Base-by-base conservation (phyloP, 768 basidiomycete species). In the Leccinum disarticulatum region DNA sequence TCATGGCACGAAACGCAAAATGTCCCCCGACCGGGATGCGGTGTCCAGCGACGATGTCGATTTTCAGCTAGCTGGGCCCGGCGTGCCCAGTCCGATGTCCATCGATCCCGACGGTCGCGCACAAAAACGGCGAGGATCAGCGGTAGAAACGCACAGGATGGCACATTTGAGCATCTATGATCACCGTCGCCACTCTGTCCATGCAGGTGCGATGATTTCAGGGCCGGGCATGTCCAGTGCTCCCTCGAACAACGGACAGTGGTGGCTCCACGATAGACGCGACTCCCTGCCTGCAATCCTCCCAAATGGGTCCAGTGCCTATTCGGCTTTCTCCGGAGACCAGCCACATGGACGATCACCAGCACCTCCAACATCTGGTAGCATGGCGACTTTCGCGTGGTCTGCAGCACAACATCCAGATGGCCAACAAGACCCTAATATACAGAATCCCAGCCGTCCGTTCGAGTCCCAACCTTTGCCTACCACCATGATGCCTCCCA, bases 61-160 rank as follows among this genome's bases (percentile, higher is more conserved):
- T 67, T 75, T 85, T 6, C 85, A 86, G 61, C 77, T 91, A 54
- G 79, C 81, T 47, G 90, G 88, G 17, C 86, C 86, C 52, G 89
- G 88, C 38, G 77, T 87, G 49, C 83, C 85, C 19, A 86, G 83
- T 60, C 77, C 75, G 58, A 85, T 85, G 78, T 77, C 77, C 64
- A 68, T 84, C 51, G 85, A 87, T 69, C 64, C 76, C 33, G 87
- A 89, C 59, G 84, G 77, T 8, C 91, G 88, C 38, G 85, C 89
- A 17, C 83, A 87, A 51, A 95, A 95, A 73, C 85, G 93, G 64
- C 84, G 93, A 52, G 88, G 91, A 33, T 95, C 93, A 17, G 84
- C 88, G 25, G 83, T 92, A 65, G 93, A 94, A 65, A 87, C 89
- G 8, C 84, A 85, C 58, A 79, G 87, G 54, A 84, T 94, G 65